Base-by-base conservation (phyloP, 768 basidiomycete species). In the Boletus rubescentipes region DNA sequence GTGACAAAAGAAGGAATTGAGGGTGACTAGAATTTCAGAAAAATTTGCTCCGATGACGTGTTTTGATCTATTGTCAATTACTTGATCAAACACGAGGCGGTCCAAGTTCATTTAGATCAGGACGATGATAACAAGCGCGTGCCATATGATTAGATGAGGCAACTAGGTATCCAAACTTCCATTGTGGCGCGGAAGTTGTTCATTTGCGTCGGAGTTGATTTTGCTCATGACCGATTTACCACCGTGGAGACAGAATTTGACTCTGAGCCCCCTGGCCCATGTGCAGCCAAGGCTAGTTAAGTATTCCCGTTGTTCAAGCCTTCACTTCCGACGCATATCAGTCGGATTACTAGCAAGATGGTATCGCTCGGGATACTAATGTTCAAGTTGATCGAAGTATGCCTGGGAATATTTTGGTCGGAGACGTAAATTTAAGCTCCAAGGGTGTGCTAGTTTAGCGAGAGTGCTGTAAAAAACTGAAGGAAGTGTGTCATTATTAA, bases 11-110 rank as follows among this genome's bases (percentile, higher is more conserved):
- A 14, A 29, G 45, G 23, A 37, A 26, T 46, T 21, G 14, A 46
- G 20, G 26, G 26, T 6, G 26, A 6, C 26, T 4, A 42, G 46
- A 20, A 48, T 42, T 55, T 55, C 49, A 18, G 49, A 48, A 55
- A 48, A 43, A 43, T 4, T 29, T 36, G 12, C 1, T 9, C 37
- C 30, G 36, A 32, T 56, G 46, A 47, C 37, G 34, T 60, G 39
- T 38, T 38, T 11, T 20, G 38, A 46, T 46, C 5, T 12, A 9
- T 14, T 36, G 16, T 40, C 18, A 15, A 10, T 48, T 48, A 51
- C 51, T 51, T 38, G 15, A 59, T 51, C 44, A 51, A 37, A 61
- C 65, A 64, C 53, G 65, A 64, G 65, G 64, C 65, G n/a, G 55
- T 49, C 18, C 43, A 45, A 51, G 31, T 57, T 63, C 50, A 63